Evolutionary conservation across 2,329 filamentous ascomycete species (phyloP).

Genomic region (Raffaelea albimanens): DNA sequence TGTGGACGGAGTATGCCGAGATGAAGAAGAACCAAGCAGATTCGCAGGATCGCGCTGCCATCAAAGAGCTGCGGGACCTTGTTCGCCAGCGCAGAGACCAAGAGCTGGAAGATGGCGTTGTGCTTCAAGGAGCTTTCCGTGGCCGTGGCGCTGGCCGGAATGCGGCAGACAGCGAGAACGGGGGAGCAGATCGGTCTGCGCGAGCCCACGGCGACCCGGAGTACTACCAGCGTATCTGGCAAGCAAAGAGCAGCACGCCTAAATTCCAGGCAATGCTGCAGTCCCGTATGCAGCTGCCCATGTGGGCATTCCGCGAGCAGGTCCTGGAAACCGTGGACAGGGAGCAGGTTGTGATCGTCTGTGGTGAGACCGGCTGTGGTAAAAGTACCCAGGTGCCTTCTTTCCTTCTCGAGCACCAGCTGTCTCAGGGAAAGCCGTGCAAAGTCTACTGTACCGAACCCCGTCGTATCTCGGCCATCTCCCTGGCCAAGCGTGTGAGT

Average conservation of each 20-base stretch:
- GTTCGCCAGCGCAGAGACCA: slow-evolving; percentile 60
- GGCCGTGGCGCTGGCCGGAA: slow-evolving; percentile 41
- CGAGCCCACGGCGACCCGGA: slow-evolving; percentile 31
- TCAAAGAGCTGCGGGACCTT: slow-evolving; percentile 60
- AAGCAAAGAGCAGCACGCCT: slow-evolving; percentile 43
- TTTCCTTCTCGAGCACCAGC: slow-evolving; percentile 82
- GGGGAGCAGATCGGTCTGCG: slow-evolving; percentile 33
- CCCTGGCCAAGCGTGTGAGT: slow-evolving; percentile 82
- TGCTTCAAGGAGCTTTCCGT: slow-evolving; percentile 68
- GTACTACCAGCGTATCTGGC: slow-evolving; percentile 49
- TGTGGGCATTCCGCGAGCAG: slow-evolving; percentile 74
- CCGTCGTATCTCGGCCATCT: slow-evolving; percentile 90
- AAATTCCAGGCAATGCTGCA: slow-evolving; percentile 72
- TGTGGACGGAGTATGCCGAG: slow-evolving; percentile 72
- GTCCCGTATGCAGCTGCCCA: slow-evolving; percentile 72
- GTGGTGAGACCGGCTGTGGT: slow-evolving; percentile 92
- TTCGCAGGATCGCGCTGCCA: slow-evolving; percentile 55
- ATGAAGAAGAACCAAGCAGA: slow-evolving; percentile 62
- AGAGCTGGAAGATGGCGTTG: slow-evolving; percentile 63
- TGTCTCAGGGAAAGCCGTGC: slow-evolving; percentile 69
- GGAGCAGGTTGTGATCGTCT: slow-evolving; percentile 84
- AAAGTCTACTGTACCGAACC: slow-evolving; percentile 96
- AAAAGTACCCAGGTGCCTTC: slow-evolving; percentile 98
- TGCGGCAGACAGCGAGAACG: slow-evolving; percentile 38
- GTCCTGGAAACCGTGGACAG: slow-evolving; percentile 69